Evolutionary conservation across 305 asterid species (phyloP).

Genomic region (Fraxinus albicans): DNA sequence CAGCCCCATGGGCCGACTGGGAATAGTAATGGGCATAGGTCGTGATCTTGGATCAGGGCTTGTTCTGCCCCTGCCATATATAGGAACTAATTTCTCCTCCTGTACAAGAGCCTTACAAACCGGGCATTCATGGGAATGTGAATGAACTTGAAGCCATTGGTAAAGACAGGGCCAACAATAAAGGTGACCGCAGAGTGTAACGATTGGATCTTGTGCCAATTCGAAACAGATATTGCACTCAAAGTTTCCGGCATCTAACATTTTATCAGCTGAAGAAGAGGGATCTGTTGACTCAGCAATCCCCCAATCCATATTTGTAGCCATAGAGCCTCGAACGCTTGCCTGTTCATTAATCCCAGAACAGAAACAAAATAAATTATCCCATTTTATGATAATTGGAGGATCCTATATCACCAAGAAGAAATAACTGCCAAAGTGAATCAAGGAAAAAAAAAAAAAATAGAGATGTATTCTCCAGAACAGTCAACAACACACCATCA

Average conservation of each 20-base stretch:
- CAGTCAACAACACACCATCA: neutral
- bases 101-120: slow-evolving; percentile 72
- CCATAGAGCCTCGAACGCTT: slow-evolving; percentile 17
- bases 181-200: slow-evolving; percentile 90
- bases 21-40: slow-evolving; percentile 40
- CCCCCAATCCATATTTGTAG: slow-evolving; percentile 48
- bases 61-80: slow-evolving; percentile 73
- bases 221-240: slow-evolving; percentile 90
- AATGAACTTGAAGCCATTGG: slow-evolving; percentile 79
- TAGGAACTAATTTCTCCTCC: slow-evolving; percentile 69
- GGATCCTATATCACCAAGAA: neutral
- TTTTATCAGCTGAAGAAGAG: slow-evolving; percentile 36
- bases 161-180: slow-evolving; percentile 88
- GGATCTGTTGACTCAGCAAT: slow-evolving; percentile 32
- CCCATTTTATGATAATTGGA: neutral
- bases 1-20: slow-evolving; percentile 62
- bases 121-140: slow-evolving; percentile 80
- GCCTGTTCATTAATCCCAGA: slow-evolving; percentile 16
- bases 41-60: slow-evolving; percentile 48
- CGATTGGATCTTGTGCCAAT: slow-evolving; percentile 73
- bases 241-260: slow-evolving; percentile 48
- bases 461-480: neutral
- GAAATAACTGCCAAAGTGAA: neutral
- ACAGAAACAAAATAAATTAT: neutral
- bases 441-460: neutral